These are phyloP conservation scores for Bolboschoenoplectus hybrid DNA, from an alignment of 202 grass and related monocot species.

Conservation along the genomic window DNA sequence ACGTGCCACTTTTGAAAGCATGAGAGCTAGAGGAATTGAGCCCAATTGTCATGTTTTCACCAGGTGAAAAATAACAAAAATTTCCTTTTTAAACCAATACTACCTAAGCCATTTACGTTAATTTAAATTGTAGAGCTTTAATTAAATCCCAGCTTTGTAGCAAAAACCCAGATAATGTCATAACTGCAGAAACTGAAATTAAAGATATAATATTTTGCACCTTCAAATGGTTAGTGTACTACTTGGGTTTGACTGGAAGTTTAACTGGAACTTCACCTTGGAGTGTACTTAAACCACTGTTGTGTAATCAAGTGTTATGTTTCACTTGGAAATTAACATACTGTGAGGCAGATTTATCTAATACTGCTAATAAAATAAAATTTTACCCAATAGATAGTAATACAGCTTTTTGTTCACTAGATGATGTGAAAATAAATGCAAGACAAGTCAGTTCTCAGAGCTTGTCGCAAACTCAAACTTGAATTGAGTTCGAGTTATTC, in stretches of 20 bases:
- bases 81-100: constrained; percentile 11
- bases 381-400: background rate
- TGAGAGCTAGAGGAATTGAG: constrained; percentile 98
- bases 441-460: background rate
- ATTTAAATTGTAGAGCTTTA: constrained; percentile 22
- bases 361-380: background rate
- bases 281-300: constrained; percentile 4
- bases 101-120: background rate
- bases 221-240: constrained; percentile 19
- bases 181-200: constrained; percentile 7
- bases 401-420: background rate
- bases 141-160: background rate
- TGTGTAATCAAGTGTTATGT: background rate
- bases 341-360: background rate
- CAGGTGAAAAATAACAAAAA: constrained; percentile 50
- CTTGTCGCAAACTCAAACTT: background rate
- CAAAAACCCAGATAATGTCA: background rate
- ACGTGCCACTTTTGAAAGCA: constrained; percentile 91
- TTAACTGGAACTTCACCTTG: background rate
- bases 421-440: constrained; percentile 15
- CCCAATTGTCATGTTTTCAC: constrained; percentile 89
- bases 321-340: constrained; percentile 6
- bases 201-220: background rate
- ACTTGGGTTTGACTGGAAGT: background rate
- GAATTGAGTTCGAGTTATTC: background rate